Conservation (phyloP, 2,329 filamentous ascomycete species). For the Biscogniauxia sp. region DNA sequence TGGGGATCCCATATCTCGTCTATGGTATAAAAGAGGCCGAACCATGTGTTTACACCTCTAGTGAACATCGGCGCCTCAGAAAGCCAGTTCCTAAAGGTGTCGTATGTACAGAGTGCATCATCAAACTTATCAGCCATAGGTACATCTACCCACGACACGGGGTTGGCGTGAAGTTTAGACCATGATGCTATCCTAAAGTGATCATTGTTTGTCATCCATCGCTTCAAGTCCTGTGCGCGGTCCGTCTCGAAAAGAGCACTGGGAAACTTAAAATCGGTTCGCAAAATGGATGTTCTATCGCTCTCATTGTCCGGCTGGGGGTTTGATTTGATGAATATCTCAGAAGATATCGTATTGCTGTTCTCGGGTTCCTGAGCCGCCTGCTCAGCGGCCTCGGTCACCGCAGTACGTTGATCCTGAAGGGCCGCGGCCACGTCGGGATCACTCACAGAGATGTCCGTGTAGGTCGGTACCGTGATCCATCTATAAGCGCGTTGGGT, state of each 20-base stretch:
- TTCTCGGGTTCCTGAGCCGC: conserved; percentile 3
- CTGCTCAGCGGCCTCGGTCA: too few species aligned
- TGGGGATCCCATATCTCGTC: conserved; percentile 37
- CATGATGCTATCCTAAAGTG: conserved; percentile 10
- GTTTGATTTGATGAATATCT: conserved; percentile 1
- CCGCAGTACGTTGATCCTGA: conserved; percentile 8
- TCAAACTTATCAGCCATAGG: conserved; percentile 37
- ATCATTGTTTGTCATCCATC: conserved; percentile 15
- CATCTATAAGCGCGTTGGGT: conserved; percentile 28
- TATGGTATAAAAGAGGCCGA: conserved; percentile 51
- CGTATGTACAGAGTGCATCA: conserved; percentile 25
- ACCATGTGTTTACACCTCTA: conserved; percentile 34
- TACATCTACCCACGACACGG: conserved; percentile 42
- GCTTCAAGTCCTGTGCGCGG: conserved; percentile 17
- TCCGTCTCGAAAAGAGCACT: conserved; percentile 16
- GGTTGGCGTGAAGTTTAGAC: conserved; percentile 34
- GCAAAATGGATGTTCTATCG: neutral
- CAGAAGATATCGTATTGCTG: conserved; percentile 11
- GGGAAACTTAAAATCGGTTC: conserved; percentile 6
- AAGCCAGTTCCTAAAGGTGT: conserved; percentile 39
- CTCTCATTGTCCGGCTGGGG: neutral
- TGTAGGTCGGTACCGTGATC: conserved; percentile 38
- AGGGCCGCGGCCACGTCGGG: conserved; percentile 33
- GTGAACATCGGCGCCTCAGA: conserved; percentile 14
- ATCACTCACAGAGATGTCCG: conserved; percentile 33